Percentiles rank a stretch among this genome's conserved stretches.
Evolutionary conservation across 2,329 filamentous ascomycete genomes (phyloP).

Genomic region (Nemania diffusa): DNA sequence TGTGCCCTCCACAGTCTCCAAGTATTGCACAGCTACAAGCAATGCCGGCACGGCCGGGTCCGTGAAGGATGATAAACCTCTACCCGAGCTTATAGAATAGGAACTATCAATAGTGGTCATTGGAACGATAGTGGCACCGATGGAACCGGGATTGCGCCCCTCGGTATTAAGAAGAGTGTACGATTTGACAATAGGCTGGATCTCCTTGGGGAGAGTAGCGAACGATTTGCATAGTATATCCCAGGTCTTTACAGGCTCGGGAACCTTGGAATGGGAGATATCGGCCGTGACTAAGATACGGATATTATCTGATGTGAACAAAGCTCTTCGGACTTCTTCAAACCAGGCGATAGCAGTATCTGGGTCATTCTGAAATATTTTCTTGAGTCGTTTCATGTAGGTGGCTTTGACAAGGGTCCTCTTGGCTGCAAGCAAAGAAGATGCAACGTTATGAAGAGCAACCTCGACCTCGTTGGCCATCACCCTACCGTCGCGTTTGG

Average conservation of each 20-base stretch:
- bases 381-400: conserved; percentile 86
- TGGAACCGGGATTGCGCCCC: conserved; percentile 78
- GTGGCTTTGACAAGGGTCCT: conserved; percentile 86
- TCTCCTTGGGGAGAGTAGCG: conserved; percentile 58
- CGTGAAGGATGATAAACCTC: conserved; percentile 77
- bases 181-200: conserved; percentile 77
- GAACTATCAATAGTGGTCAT: conserved; percentile 95
- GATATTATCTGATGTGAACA: conserved; percentile 88
- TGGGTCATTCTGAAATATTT: conserved; percentile 80
- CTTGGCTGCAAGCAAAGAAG: conserved; percentile 80
- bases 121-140: conserved; percentile 81
- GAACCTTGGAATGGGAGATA: conserved; percentile 70
- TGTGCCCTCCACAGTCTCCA: conserved; percentile 92
- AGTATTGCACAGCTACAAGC: conserved; percentile 88
- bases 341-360: conserved; percentile 80
- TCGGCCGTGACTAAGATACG: conserved; percentile 87
- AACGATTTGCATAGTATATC: conserved; percentile 68
- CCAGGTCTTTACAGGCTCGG: conserved; percentile 83
- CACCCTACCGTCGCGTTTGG: conserved; percentile 83
- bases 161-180: conserved; percentile 78
- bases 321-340: conserved; percentile 75
- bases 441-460: conserved; percentile 81
- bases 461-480: conserved; percentile 75
- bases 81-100: conserved; percentile 79
- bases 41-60: conserved; percentile 84